A percentile compares a stretch with the other conserved stretches of the same genome.
Evolutionary conservation across 1,284 basidiomycete genomes (phyloP).

Genomic region (Puccinia brachypodii): DNA sequence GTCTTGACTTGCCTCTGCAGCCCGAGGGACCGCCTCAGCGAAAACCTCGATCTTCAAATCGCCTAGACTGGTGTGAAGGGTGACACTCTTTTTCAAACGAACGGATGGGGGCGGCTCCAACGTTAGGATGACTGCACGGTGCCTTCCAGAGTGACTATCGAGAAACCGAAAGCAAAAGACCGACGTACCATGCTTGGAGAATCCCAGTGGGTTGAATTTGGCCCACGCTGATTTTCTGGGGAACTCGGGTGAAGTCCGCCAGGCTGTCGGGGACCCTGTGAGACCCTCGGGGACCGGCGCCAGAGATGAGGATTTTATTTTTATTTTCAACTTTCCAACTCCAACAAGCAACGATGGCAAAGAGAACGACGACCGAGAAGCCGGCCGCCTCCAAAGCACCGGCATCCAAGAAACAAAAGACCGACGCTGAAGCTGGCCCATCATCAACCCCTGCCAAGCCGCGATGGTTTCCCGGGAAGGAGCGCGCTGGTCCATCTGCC

Average conservation of each 20-base stretch:
- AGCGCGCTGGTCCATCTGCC: slow-evolving; percentile 49
- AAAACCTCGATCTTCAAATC: slow-evolving; percentile 98
- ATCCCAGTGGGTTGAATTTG: no score
- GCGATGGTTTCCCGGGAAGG: slow-evolving; percentile 55
- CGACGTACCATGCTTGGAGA: background rate
- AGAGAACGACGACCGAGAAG: slow-evolving; percentile 3
- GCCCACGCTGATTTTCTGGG: background rate
- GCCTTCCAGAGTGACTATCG: background rate
- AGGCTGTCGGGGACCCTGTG: background rate
- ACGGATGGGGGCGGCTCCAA: background rate
- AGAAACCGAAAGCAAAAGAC: background rate
- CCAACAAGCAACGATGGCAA: slow-evolving; percentile 7
- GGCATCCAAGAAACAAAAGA: slow-evolving; percentile 29
- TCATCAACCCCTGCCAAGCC: slow-evolving; percentile 53
- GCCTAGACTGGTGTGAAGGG: slow-evolving; percentile 86
- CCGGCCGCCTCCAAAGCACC: background rate
- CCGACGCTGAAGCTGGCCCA: background rate
- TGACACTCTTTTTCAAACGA: slow-evolving; percentile 65
- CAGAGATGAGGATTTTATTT: background rate
- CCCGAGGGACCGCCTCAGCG: slow-evolving; percentile 89
- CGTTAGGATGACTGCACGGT: background rate
- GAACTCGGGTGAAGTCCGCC: background rate
- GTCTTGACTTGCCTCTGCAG: slow-evolving; percentile 68
- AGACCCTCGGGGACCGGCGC: background rate
- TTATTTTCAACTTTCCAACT: background rate